Conservation (phyloP, 306 rosid species). For the Trifolium repens region DNA sequence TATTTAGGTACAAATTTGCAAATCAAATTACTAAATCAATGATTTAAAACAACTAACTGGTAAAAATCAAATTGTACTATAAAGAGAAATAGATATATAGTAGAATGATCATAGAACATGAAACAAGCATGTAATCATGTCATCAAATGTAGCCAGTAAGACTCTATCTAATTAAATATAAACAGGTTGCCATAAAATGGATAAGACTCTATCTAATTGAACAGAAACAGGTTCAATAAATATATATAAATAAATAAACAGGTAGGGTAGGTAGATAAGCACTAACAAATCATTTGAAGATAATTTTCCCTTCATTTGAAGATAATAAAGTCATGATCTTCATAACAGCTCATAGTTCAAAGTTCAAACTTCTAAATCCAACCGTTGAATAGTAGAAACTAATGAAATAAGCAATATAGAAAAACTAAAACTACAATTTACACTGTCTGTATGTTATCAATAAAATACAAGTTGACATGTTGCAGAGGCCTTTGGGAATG, state of each 20-base stretch:
- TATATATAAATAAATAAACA: too few relatives aligned
- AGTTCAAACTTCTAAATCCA: background rate
- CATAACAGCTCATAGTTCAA: background rate
- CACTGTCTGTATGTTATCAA: background rate
- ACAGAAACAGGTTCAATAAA: background rate
- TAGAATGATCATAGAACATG: too few relatives aligned
- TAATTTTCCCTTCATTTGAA: background rate
- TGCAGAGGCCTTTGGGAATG: background rate
- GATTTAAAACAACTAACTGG: too few relatives aligned
- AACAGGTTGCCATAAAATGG: background rate
- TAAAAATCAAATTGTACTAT: too few relatives aligned
- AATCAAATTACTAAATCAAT: too few relatives aligned
- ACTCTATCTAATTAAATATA: too few relatives aligned
- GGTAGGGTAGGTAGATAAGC: too few relatives aligned
- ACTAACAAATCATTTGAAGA: background rate
- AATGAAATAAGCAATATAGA: background rate
- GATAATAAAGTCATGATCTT: background rate
- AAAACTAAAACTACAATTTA: background rate
- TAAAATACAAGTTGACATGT: background rate
- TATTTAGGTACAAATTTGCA: too few relatives aligned
- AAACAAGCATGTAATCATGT: too few relatives aligned
- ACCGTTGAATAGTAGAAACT: background rate
- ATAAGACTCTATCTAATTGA: background rate
- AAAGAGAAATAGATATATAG: too few relatives aligned
- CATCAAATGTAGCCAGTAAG: too few relatives aligned